These are phyloP conservation scores for Linum tenue DNA, from an alignment of 345 rosid species.

Conservation along the genomic window DNA sequence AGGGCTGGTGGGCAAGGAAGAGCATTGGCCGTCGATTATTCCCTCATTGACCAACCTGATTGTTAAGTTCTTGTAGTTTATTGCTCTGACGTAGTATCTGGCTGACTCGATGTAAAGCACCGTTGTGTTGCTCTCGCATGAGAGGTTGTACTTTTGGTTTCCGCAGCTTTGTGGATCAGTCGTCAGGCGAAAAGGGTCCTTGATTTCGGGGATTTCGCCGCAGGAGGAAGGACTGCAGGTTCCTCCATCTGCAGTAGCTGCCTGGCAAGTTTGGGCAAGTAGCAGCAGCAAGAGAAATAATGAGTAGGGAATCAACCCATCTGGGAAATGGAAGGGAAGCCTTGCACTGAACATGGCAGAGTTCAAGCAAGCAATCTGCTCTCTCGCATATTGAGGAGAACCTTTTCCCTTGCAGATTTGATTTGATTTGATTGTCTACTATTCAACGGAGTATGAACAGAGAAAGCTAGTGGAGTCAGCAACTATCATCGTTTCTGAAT, in stretches of 20 bases:
- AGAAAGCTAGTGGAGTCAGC: too few species aligned
- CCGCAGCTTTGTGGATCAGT: conserved; percentile 19
- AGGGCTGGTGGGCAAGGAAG: conserved; percentile 7
- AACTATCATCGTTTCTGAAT: too few species aligned
- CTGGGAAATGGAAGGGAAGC: neutral
- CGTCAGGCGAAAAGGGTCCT: conserved; percentile 21
- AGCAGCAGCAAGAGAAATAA: neutral
- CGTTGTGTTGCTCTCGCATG: conserved; percentile 20
- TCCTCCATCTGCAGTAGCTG: neutral
- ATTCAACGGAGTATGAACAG: too few species aligned
- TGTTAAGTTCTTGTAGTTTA: conserved; percentile 11
- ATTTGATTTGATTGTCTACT: too few species aligned
- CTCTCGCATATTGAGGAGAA: too few species aligned
- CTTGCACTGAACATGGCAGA: too few species aligned
- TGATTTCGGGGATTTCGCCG: conserved; percentile 21
- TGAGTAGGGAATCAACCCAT: neutral
- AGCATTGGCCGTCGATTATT: conserved; percentile 7
- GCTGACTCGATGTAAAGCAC: conserved; percentile 7
- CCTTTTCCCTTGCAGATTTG: too few species aligned
- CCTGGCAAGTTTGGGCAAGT: neutral
- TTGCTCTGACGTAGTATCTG: conserved; percentile 15
- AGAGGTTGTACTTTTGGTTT: neutral
- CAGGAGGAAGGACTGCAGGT: conserved; percentile 14
- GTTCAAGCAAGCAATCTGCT: too few species aligned
- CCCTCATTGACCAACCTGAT: conserved; percentile 15